phyloP scores from a whole-genome alignment of 73 alveolate genomes.

The Paramecium tetraurelia region DNA sequence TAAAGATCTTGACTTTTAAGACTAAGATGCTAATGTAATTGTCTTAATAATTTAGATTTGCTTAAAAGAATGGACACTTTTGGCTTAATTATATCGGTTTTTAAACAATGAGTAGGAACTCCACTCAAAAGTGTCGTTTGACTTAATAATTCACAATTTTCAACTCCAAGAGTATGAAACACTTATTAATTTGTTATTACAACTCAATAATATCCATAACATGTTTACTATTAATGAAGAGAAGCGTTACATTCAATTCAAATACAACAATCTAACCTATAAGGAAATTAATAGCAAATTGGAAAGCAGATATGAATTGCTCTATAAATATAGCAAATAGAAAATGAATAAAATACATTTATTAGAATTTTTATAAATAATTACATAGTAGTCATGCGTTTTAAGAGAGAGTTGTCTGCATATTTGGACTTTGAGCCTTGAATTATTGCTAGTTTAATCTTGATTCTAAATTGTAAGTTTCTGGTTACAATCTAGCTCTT shows the following conservation, averaged over 20 bases:
- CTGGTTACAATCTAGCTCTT: background rate
- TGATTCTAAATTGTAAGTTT: background rate
- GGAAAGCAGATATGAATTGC: background rate
- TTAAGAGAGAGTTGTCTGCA: background rate
- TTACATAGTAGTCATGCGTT: background rate
- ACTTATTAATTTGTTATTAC: background rate
- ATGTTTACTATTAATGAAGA: background rate
- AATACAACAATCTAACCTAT: background rate
- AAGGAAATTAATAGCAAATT: background rate
- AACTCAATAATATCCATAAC: background rate
- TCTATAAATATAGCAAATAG: background rate
- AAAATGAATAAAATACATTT: background rate
- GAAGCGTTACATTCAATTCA: background rate
- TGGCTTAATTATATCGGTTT: background rate
- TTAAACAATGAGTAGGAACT: background rate
- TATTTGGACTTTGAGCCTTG: background rate
- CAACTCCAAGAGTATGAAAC: background rate
- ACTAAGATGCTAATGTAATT: background rate
- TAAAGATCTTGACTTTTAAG: background rate
- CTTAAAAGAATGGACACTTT: background rate
- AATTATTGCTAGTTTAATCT: background rate
- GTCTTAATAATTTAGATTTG: background rate
- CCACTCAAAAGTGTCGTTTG: background rate
- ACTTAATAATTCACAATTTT: background rate
- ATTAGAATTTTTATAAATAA: background rate